Evolutionary conservation across 2,329 filamentous ascomycete genomes (phyloP), one percentile per base, ranked within the genome.

Genomic region (Penicillium sp.): DNA sequence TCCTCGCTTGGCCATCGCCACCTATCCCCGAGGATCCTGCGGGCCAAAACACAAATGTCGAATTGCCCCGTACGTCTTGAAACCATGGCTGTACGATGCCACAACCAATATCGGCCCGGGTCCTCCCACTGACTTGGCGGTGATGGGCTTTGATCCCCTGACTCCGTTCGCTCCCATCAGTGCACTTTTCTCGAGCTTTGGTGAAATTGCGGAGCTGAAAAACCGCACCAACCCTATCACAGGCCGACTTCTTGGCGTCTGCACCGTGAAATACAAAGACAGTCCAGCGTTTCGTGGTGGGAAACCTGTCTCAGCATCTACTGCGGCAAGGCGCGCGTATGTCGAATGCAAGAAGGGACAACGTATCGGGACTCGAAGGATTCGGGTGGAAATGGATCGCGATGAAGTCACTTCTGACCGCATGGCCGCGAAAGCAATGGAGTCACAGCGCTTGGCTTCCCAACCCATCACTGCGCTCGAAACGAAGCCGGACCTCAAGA

Each of bases 201-300:
- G 74, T 53, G 91, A 96, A 57, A 93, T 99, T 62, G 89, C 89
- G 45, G 90, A 93, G 69, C 89, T 96, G 67, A 92, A 91, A 69
- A 97, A 97, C 71, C 93, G 96, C 73, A 93, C 96, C 69, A 92
- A 99, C 74, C 95, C 95, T 9, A 89, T 93, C 57, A 98, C 93
- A 13, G 95, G 95, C 19, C 95, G 91, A 69, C 96, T 96, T 71
- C 83, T 99, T 13, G 95, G 95, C 13, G 93, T 99, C 71, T 96
- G 91, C 63, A 91, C 92, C 16, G 92, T 99, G 70, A 88, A 89
- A 58, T 99, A 96, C 75, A 88, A 89, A 68, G 93, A 98, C 71
- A 85, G 78, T 74, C 77, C 53, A 72, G 78, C 80, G 63, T 81
- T 75, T 65, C 81, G 78, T 69, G 86, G 77, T 67, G 79, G 64